Evolutionary conservation across 306 rosid species (phyloP).

Genomic region (Canavalia gladiata): DNA sequence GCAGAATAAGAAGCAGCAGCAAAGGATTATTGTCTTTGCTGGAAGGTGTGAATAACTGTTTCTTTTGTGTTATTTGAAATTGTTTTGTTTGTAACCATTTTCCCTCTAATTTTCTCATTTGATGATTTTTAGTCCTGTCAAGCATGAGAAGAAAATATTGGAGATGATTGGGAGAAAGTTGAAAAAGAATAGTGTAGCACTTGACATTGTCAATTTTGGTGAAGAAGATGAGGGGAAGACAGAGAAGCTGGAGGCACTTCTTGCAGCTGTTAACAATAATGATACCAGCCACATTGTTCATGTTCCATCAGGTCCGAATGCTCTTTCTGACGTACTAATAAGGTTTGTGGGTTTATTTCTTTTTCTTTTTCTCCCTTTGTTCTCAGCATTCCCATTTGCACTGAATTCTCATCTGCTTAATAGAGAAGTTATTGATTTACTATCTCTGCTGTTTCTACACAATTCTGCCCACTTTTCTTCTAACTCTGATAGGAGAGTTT

Average conservation of each 20-base stretch:
- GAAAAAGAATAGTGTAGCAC: conserved; percentile 91
- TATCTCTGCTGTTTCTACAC: conserved; percentile 21
- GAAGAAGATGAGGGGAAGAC: conserved; percentile 93
- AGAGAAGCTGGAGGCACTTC: conserved; percentile 86
- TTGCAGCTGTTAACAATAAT: conserved; percentile 84
- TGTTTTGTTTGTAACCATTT: conserved; percentile 26
- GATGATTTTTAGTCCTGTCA: conserved; percentile 65
- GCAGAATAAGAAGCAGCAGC: conserved; percentile 97
- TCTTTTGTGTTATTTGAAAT: conserved; percentile 14
- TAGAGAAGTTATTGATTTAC: conserved; percentile 29
- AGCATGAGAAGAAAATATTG: conserved; percentile 82
- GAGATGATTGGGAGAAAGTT: conserved; percentile 87
- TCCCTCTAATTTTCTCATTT: conserved; percentile 16
- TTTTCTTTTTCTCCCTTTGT: neutral
- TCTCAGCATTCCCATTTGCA: conserved; percentile 11
- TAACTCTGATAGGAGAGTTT: conserved; percentile 11
- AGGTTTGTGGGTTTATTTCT: conserved; percentile 57
- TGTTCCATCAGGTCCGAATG: conserved; percentile 60
- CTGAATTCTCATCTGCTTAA: conserved; percentile 10
- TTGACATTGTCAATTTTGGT: conserved; percentile 89
- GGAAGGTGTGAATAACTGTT: conserved; percentile 69
- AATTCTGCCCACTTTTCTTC: conserved; percentile 31
- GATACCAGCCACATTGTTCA: conserved; percentile 69
- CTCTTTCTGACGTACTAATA: conserved; percentile 59
- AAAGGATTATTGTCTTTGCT: conserved; percentile 85